Evolutionary conservation across 805 yeast genomes (phyloP).

Genomic region (Pichia deserticola): DNA sequence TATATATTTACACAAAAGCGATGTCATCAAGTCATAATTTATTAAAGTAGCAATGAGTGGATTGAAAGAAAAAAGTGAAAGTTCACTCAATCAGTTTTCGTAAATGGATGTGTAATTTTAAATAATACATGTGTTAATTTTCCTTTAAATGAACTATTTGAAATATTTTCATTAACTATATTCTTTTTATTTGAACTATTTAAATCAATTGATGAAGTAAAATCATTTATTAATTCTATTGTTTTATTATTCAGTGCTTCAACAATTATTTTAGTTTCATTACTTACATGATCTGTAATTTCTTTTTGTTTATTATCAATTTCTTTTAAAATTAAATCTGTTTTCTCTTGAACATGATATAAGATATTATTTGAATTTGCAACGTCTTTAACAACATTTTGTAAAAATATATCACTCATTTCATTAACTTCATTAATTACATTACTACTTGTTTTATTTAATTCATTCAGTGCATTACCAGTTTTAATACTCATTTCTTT

Average conservation of each 20-base stretch:
- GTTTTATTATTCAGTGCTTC: slow-evolving; percentile 7
- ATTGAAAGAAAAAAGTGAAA: too few relatives aligned
- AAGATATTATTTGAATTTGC: neutral
- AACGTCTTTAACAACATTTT: neutral
- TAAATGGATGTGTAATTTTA: neutral
- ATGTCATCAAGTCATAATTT: too few relatives aligned
- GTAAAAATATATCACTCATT: slow-evolving; percentile 9
- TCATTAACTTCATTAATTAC: slow-evolving; percentile 16
- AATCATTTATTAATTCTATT: neutral
- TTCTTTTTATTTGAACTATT: neutral
- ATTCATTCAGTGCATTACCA: slow-evolving; percentile 17
- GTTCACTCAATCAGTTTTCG: neutral
- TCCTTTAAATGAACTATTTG: neutral
- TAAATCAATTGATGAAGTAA: neutral
- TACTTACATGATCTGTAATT: neutral
- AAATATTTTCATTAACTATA: neutral
- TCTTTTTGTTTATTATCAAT: slow-evolving; percentile 1
- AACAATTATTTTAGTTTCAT: slow-evolving; percentile 6
- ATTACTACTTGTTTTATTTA: slow-evolving; percentile 13
- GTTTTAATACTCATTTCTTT: slow-evolving; percentile 22
- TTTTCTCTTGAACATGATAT: slow-evolving; percentile 13
- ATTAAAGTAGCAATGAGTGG: too few relatives aligned
- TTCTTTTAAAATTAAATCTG: slow-evolving; percentile 5
- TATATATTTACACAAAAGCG: too few relatives aligned
- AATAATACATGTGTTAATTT: neutral